Base-by-base conservation (phyloP, 2,329 filamentous ascomycete genomes). In the Aureobasidium musti region DNA sequence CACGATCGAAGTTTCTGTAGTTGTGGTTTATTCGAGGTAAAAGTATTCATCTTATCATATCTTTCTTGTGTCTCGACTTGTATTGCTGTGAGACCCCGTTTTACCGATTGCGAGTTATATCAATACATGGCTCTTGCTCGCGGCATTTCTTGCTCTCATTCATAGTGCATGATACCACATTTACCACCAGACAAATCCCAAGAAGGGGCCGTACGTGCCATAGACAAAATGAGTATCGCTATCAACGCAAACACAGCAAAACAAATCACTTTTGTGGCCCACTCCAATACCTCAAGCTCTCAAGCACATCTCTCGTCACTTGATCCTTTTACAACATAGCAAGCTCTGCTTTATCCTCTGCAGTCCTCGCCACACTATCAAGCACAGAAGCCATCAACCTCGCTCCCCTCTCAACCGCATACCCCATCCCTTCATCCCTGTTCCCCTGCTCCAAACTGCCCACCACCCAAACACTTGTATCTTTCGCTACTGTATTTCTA, bases 381-480 rank as follows among this genome's bases (percentile, higher is more conserved):
- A 67, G 26, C 26, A 73, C 56, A 35, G 70, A 71, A n/a, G 61
- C 53, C 57, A 68, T 49, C 11, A 68, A 66, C 6, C 70, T 64
- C 4, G 57, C 45, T 19, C 69, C 70, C n/a, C 70, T 68, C 52
- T 72, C 71, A 11, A 70, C 70, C 61, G 69, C 66, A 57, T 69
- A 66, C 21, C 54, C 63, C 52, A 73, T 70, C 30, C 69, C 67
- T 41, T 73, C 71, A 35, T 63, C 65, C 5, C 71, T 68, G n/a
- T 67, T 67, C 1, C 54, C 28, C 35, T 72, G 67, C 13, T 70
- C 70, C 56, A 73, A 54, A 5, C 68, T 69, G 1, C 71, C 71
- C 35, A 73, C 59, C 14, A 72, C 45, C 72, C 72, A 73, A 50
- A 73, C 53, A 10, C 70, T 70, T 30, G 33, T 8, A 41, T 63